Evolutionary conservation across 1,284 basidiomycete genomes (phyloP).

Genomic region (Lentinus polychrous): DNA sequence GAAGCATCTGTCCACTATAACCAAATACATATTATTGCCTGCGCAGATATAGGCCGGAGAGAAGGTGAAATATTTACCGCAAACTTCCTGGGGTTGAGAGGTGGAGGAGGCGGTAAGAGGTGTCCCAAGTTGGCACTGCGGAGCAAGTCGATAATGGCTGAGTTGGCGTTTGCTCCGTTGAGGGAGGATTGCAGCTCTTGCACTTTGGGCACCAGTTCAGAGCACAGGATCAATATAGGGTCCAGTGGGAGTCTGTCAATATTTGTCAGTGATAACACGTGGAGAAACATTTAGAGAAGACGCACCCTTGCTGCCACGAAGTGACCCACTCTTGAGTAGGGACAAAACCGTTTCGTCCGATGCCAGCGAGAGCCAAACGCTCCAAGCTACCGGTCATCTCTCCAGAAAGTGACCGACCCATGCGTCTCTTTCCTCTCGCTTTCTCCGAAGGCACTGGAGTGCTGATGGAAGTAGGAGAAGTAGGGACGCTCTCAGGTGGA

Average conservation of each 20-base stretch:
- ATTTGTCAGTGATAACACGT: not conserved
- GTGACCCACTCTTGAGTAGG: slow-evolving; percentile 94
- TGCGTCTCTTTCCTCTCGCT: slow-evolving; percentile 82
- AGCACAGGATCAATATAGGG: slow-evolving; percentile 74
- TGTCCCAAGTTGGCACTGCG: slow-evolving; percentile 55
- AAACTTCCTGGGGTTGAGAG: slow-evolving; percentile 66
- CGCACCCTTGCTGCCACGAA: slow-evolving; percentile 83
- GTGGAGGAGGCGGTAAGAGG: slow-evolving; percentile 65
- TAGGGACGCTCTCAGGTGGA: slow-evolving; percentile 17
- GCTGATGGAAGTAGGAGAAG: slow-evolving; percentile 37
- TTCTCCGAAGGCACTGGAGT: slow-evolving; percentile 62
- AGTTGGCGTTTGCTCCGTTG: slow-evolving; percentile 56
- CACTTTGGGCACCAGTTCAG: slow-evolving; percentile 83
- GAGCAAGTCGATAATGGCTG: slow-evolving; percentile 65
- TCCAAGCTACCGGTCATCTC: slow-evolving; percentile 57
- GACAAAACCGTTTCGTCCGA: slow-evolving; percentile 84
- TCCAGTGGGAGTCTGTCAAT: slow-evolving; percentile 72
- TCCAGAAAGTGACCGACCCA: slow-evolving; percentile 51
- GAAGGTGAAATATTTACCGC: slow-evolving; percentile 47
- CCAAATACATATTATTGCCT: slow-evolving; percentile 10
- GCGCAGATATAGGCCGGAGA: not conserved
- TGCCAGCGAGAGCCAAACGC: slow-evolving; percentile 52
- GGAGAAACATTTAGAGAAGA: slow-evolving; percentile 1
- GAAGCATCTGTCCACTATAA: slow-evolving; percentile 84
- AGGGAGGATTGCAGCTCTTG: slow-evolving; percentile 68